Evolutionary conservation across 495 filamentous ascomycete genomes (phyloP).

Genomic region (Neurospora sublineolata): DNA sequence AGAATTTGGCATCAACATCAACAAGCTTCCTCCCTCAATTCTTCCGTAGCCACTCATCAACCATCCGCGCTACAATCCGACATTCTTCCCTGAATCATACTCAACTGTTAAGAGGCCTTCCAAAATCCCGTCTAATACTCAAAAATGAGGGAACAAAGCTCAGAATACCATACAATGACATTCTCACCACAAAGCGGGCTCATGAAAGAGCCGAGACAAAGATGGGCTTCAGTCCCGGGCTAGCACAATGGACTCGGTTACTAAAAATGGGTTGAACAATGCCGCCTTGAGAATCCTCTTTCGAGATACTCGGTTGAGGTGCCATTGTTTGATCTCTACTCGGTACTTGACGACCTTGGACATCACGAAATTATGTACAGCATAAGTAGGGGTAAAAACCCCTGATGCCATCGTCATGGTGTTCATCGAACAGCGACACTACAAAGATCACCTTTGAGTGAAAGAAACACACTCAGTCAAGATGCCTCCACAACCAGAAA

Average conservation of each 20-base stretch:
- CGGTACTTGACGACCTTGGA: not conserved
- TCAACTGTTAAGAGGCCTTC: not conserved
- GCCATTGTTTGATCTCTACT: not conserved
- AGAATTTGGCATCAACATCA: not conserved
- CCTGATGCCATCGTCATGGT: not conserved
- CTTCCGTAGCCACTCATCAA: not conserved
- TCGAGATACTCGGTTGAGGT: not conserved
- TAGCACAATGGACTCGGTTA: not conserved
- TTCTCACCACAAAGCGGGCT: not conserved
- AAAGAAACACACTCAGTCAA: not conserved
- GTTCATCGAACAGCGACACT: not conserved
- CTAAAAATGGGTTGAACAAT: not conserved
- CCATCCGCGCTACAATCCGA: not conserved
- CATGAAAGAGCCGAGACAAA: not conserved
- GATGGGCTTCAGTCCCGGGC: not conserved
- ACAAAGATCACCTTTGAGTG: constrained; percentile 1
- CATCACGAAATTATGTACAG: not conserved
- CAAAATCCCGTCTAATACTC: not conserved
- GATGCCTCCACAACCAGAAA: not conserved
- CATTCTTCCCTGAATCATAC: not conserved
- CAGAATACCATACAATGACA: not conserved
- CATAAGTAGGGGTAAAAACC: not conserved
- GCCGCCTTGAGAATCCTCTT: not conserved
- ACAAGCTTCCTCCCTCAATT: not conserved
- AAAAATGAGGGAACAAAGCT: not conserved